Base-by-base conservation (phyloP, 2,329 filamentous ascomycete genomes). In the Cladosporium sp. region DNA sequence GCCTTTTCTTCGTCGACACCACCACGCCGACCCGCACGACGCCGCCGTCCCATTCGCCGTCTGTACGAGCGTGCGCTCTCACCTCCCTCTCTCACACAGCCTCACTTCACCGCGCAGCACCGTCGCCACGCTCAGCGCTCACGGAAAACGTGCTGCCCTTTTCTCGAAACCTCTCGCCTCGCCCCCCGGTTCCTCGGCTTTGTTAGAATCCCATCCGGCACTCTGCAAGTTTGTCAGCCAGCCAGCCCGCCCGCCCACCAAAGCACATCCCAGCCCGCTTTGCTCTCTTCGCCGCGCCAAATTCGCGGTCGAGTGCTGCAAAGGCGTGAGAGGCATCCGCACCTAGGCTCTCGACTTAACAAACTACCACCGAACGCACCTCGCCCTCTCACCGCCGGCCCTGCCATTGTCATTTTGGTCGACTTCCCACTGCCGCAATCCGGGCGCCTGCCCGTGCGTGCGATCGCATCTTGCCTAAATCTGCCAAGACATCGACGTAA, bases 401-500 rank as follows among this genome's bases (percentile, higher is more conserved):
- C 20, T 25, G 17, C 25, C 52, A 13, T 32, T 37, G 39, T 32
- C 19, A 47, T 55, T 55, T 55, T 55, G 52, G 42, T 55, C 40
- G 28, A 47, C 40, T 35, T 45, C 42, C 17, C 40, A 35, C 20
- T 32, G 17, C 40, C 32, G n/a, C 52, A 25, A 47, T 47, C 40
- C 52, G 52, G 52, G 52, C 52, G 52, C 40, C 52, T 55, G 52
- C 52, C 40, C 40, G 51, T 28, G 51, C 40, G 39, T 47, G 52
- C 45, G 37, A 28, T 40, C 40, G 52, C 40, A 34, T 25, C 39
- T 25, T 37, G 39, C 39, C 40, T 32, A 35, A 22, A 9, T 37
- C 19, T 37, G 52, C 52, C 52, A 55, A 55, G 52, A 55, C 40
- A 47, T 39, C 52, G 52, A 55, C 52, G 52, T 55, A 55, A 55